Base-by-base conservation (phyloP, 768 basidiomycete genomes). In the Trichaptum fuscoviolaceum region DNA sequence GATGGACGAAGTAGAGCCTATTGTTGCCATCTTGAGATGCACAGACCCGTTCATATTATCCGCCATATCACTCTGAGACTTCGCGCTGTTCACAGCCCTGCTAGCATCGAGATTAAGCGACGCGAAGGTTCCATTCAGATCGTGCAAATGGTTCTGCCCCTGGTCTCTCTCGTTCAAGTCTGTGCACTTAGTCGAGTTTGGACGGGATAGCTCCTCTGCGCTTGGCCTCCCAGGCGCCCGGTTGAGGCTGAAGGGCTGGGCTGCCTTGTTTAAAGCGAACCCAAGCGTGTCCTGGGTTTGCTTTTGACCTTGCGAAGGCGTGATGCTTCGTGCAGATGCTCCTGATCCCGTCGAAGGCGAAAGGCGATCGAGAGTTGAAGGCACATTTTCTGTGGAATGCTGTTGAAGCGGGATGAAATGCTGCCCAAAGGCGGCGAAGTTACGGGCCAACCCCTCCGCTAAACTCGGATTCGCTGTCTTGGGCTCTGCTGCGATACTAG, bases 51-150 rank as follows among this genome's bases (percentile, higher is more conserved):
- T 52, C 42, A 52, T 12, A 12, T 52, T 52, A 12, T 52, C 42
- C 20, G 42, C 12, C 42, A 4, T 4, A 52, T 52, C 42, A 12
- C 20, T 52, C 42, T 30, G 30, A 30, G 30, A 30, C 30, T 52
- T 52, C 42, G 20, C 20, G 42, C 5, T 24, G 60, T 52, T 2
- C 30, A 30, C 30, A 30, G 30, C 30, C 8, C 4, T 8, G 8
- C 30, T 52, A 6, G 42, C 42, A 61, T 87, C 88, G 66, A 93
- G 77, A 69, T 91, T 83, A 18, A 93, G 83, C 73, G 87, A 91
- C 35, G 91, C 89, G 52, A 93, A 80, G 30, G 88, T 91, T 24
- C 89, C 88, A 70, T 90, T 92, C 64, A 93, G 75, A 75, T 92
- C 90, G 52, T 85, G 84, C 69, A 93, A 82, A 34, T 74, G 63